phyloP scores from a whole-genome alignment of 768 basidiomycete species.

The Mycena leptocephala region DNA sequence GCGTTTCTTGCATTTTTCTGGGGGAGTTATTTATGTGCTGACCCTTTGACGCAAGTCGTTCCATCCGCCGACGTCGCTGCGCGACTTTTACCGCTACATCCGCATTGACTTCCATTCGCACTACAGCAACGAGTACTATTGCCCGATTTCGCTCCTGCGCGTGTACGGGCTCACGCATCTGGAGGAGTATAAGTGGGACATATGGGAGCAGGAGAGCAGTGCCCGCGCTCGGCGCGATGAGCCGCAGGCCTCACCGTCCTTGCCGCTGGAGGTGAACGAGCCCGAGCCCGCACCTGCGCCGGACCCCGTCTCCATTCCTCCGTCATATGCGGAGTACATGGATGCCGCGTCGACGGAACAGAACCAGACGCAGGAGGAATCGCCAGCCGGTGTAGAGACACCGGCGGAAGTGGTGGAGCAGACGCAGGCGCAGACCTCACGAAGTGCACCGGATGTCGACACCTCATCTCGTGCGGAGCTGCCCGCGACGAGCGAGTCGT shows the following conservation, averaged over 20 bases:
- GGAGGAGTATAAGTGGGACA: constrained; percentile 95
- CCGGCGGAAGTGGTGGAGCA: background rate
- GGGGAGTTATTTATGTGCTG: background rate
- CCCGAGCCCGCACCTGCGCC: constrained; percentile 26
- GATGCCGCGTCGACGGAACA: constrained; percentile 2
- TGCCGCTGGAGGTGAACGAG: constrained; percentile 33
- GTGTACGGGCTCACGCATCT: constrained; percentile 98
- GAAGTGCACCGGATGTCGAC: background rate
- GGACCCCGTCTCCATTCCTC: constrained; percentile 29
- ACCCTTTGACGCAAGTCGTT: constrained; percentile 68
- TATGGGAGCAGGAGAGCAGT: constrained; percentile 82
- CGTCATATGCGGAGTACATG: constrained; percentile 33
- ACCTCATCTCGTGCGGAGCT: background rate
- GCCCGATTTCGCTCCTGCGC: constrained; percentile 92
- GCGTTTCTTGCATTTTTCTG: constrained; percentile 42
- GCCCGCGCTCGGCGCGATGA: constrained; percentile 51
- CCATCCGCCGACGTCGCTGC: constrained; percentile 79
- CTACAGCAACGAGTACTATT: constrained; percentile 97
- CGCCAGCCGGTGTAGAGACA: background rate
- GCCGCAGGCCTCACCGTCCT: constrained; percentile 38
- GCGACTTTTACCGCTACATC: constrained; percentile 94
- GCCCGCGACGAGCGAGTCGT: background rate
- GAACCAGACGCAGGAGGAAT: background rate
- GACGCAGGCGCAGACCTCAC: background rate
- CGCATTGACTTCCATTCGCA: constrained; percentile 95